A percentile compares a stretch with the other conserved stretches of the same genome.
Conservation (phyloP, 2,329 filamentous ascomycete species). For the Epichloe hybrida region DNA sequence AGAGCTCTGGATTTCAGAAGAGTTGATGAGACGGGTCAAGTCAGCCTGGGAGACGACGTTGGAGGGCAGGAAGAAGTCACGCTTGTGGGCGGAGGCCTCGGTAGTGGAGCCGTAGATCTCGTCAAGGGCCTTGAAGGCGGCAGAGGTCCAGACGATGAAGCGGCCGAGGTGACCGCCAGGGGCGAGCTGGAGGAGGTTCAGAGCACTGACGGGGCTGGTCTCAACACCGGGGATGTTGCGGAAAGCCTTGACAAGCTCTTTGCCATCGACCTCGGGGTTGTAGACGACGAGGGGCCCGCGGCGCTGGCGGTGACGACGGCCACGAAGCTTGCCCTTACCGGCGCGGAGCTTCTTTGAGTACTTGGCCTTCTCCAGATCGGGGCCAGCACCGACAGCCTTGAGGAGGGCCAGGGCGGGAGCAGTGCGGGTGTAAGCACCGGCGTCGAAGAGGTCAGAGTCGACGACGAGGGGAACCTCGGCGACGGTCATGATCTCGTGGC, state of each 20-base stretch:
- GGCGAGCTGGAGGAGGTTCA: slow-evolving; percentile 98
- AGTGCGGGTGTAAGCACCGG: slow-evolving; percentile 73
- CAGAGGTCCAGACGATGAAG: slow-evolving; percentile 98
- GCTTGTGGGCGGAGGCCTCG: slow-evolving; percentile 83
- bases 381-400: slow-evolving; percentile 77
- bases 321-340: slow-evolving; percentile 97
- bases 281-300: slow-evolving; percentile 97
- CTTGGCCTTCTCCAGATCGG: slow-evolving; percentile 92
- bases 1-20: slow-evolving; percentile 92
- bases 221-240: slow-evolving; percentile 98
- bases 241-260: slow-evolving; percentile 86
- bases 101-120: slow-evolving; percentile 93
- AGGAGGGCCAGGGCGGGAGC: slow-evolving; percentile 75
- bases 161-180: slow-evolving; percentile 97
- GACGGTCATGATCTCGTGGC: slow-evolving; percentile 84
- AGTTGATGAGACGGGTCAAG: slow-evolving; percentile 97
- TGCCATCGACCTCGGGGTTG: slow-evolving; percentile 89
- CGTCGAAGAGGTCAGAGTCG: slow-evolving; percentile 78
- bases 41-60: slow-evolving; percentile 91
- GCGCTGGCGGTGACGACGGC: slow-evolving; percentile 92
- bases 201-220: slow-evolving; percentile 81
- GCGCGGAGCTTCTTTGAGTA: slow-evolving; percentile 92
- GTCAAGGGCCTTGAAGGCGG: slow-evolving; percentile 92
- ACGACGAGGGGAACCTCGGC: slow-evolving; percentile 98
- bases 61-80: slow-evolving; percentile 93